Evolutionary conservation across 306 rosid species (phyloP).

Genomic region (Dryas octopetala): DNA sequence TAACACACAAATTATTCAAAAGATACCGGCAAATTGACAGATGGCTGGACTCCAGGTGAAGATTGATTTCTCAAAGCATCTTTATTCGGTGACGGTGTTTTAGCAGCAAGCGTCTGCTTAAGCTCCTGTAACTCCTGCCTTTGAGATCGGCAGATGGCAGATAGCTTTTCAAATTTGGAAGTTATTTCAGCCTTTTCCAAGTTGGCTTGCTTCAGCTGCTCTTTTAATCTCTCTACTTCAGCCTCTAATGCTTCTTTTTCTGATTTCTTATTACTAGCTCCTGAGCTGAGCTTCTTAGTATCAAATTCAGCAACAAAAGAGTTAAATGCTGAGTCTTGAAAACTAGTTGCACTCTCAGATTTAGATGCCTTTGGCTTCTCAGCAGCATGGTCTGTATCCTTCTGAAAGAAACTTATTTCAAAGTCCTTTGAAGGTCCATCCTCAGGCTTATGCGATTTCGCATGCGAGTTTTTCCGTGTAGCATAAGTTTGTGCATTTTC

Average conservation of each 20-base stretch:
- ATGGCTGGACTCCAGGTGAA: conserved; percentile 41
- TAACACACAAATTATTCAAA: conserved; percentile 6
- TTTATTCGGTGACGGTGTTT: conserved; percentile 65
- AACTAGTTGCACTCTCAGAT: conserved; percentile 43
- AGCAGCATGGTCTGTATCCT: conserved; percentile 31
- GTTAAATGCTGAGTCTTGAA: conserved; percentile 64
- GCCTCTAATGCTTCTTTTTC: conserved; percentile 68
- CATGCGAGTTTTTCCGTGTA: conserved; percentile 44
- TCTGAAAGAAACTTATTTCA: conserved; percentile 56
- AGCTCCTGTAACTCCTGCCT: conserved; percentile 95
- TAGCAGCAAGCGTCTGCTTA: conserved; percentile 74
- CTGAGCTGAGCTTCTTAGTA: conserved; percentile 49
- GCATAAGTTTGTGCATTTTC: conserved; percentile 36
- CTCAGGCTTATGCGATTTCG: conserved; percentile 46
- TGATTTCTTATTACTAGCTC: conserved; percentile 41
- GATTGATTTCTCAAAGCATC: conserved; percentile 46
- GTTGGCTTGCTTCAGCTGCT: conserved; percentile 70
- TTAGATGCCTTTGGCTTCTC: conserved; percentile 43
- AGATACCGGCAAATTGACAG: conserved; percentile 50
- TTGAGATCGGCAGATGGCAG: conserved; percentile 93
- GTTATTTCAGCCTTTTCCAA: conserved; percentile 81
- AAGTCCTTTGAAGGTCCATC: conserved; percentile 56
- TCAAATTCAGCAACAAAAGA: conserved; percentile 85
- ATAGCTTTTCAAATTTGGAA: conserved; percentile 84
- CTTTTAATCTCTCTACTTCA: conserved; percentile 74